A percentile compares a stretch with the other conserved stretches of the same genome.
Evolutionary conservation across 768 basidiomycete genomes (phyloP).

Genomic region (Holtermanniella nyarrowii): DNA sequence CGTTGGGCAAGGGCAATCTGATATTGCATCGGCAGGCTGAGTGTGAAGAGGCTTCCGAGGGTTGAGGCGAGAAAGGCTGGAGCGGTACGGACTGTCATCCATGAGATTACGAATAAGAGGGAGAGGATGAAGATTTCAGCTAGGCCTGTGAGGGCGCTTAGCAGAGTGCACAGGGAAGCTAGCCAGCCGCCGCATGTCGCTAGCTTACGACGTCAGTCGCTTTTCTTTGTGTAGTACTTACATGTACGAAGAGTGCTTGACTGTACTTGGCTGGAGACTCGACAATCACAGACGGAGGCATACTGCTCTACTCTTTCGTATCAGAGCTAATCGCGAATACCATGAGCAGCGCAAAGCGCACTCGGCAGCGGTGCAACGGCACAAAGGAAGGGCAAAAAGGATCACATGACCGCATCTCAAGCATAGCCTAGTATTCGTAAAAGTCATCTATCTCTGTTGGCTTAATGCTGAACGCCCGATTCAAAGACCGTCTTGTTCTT

Average conservation of each 20-base stretch:
- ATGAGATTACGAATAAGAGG: not conserved
- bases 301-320: too few relatives aligned
- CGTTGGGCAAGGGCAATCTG: not conserved
- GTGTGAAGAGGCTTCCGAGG: not conserved
- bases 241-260: not conserved
- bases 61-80: not conserved
- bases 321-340: too few relatives aligned
- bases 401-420: not conserved
- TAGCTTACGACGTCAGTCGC: not conserved
- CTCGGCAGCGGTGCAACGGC: too few relatives aligned
- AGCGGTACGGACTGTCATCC: not conserved
- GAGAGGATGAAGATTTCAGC: not conserved
- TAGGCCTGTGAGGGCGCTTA: not conserved
- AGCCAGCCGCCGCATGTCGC: not conserved
- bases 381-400: not conserved
- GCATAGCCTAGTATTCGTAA: not conserved
- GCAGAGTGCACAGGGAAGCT: not conserved
- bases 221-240: not conserved
- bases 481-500: constrained; percentile 30
- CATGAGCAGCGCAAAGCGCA: too few relatives aligned
- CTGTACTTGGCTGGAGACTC: not conserved
- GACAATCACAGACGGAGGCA: not conserved
- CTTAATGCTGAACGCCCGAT: constrained; percentile 5
- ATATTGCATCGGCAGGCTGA: not conserved
- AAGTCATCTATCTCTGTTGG: not conserved